Evolutionary conservation across 164 flowering plant species (phyloP).

Genomic region (Dillenia turbinata): DNA sequence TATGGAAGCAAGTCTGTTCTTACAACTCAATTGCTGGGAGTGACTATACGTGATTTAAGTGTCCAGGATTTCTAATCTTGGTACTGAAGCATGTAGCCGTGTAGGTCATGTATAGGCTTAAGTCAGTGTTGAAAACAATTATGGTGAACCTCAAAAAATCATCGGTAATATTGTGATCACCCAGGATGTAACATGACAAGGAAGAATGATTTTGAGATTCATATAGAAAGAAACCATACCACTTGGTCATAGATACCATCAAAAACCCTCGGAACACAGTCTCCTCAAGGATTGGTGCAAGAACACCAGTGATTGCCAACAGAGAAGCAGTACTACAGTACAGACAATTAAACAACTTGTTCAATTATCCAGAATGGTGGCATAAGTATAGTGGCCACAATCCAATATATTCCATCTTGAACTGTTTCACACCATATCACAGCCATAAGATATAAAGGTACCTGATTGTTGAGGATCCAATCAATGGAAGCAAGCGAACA

Average conservation of each 20-base stretch:
- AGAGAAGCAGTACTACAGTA: slow-evolving; percentile 74
- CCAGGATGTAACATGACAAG: no score
- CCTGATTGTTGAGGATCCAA: slow-evolving; percentile 91
- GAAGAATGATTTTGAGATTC: no score
- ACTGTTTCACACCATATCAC: neutral
- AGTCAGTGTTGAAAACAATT: no score
- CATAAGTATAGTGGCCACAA: neutral
- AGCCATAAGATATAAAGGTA: slow-evolving; percentile 15
- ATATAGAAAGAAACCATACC: slow-evolving; percentile 36
- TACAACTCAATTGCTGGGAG: no score
- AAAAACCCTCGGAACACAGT: slow-evolving; percentile 90
- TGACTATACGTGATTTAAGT: no score
- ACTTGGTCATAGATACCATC: slow-evolving; percentile 84
- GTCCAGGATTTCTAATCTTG: no score
- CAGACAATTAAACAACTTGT: slow-evolving; percentile 1
- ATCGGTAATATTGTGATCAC: no score
- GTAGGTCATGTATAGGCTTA: no score
- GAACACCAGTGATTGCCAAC: slow-evolving; percentile 79
- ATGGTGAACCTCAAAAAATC: no score
- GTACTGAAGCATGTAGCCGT: no score
- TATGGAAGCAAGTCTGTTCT: no score
- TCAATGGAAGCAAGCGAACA: slow-evolving; percentile 77
- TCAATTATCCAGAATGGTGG: neutral
- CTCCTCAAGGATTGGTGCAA: slow-evolving; percentile 94
- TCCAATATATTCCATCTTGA: neutral